Conservation (phyloP, 108 stramenopile genomes). For the Fragilariopsis cylindrus region DNA sequence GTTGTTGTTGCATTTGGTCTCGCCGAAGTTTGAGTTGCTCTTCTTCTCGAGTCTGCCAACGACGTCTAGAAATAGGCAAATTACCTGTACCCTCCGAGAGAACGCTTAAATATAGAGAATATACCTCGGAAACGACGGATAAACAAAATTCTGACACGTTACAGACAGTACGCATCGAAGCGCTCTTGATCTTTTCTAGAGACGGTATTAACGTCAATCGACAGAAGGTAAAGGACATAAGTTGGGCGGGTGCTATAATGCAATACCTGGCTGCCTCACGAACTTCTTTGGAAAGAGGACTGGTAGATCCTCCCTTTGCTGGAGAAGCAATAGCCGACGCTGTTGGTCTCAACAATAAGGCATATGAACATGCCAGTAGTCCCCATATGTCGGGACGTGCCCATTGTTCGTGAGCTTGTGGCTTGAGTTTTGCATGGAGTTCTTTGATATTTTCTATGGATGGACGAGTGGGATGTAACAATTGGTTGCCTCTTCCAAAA, state of each 20-base stretch:
- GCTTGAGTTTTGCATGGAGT: slow-evolving; percentile 53
- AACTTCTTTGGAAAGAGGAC: slow-evolving; percentile 36
- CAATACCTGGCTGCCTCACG: slow-evolving; percentile 48
- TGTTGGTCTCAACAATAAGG: slow-evolving; percentile 55
- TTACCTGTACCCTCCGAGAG: slow-evolving; percentile 44
- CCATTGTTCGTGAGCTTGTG: slow-evolving; percentile 49
- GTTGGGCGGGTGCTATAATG: slow-evolving; percentile 48
- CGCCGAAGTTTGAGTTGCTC: slow-evolving; percentile 57
- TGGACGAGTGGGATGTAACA: slow-evolving; percentile 47
- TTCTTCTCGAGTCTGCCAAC: slow-evolving; percentile 69
- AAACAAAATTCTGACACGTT: slow-evolving; percentile 64
- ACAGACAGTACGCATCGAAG: slow-evolving; percentile 14
- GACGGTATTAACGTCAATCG: slow-evolving; percentile 61
- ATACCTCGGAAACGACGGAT: slow-evolving; percentile 65
- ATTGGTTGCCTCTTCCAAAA: slow-evolving; percentile 66
- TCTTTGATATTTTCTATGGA: slow-evolving; percentile 29
- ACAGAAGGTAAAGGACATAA: slow-evolving; percentile 76
- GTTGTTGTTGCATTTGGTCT: slow-evolving; percentile 49
- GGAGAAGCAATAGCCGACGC: slow-evolving; percentile 46
- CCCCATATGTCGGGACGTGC: slow-evolving; percentile 73
- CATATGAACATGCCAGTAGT: slow-evolving; percentile 61
- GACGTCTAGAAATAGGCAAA: slow-evolving; percentile 65
- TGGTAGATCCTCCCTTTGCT: slow-evolving; percentile 26
- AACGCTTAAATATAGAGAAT: slow-evolving; percentile 62
- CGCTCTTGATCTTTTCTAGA: slow-evolving; percentile 33